Evolutionary conservation across 2,329 filamentous ascomycete species (phyloP), one percentile per base, ranked within the genome.

Genomic region (Fusarium sterilihyphosum): DNA sequence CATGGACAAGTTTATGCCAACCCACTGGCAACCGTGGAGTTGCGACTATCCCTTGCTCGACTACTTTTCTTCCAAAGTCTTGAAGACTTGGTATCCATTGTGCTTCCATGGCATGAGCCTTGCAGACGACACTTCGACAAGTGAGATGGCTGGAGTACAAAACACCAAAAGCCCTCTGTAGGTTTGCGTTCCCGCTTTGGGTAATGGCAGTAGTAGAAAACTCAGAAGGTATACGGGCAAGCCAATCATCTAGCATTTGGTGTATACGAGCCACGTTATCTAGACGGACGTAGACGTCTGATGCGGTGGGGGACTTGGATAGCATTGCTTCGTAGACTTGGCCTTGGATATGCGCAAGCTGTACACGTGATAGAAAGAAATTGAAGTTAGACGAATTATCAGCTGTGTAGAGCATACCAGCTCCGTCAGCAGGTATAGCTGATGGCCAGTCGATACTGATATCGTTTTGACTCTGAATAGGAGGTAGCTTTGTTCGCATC

Each of bases 271-370:
- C 7, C 10, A 40, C n/a, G 2, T 57, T 50, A 7, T 58, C 41
- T 3, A 59, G 29, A 8, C 50, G 31, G 10, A 67, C 24, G 14
- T 61, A 37, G 5, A 22, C 16, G 4, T 50, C 50, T 26, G 49
- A 33, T 16, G 53, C 26, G 4, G 29, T 20, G 1, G 20, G 44
- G 14, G 26, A 56, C 24, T 7, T 8, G 7, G 18, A 54, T 18
- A 13, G 57, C n/a, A 65, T 47, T 26, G 38, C 50, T 33, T 73
- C 66, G 11, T 71, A 73, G 1, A 75, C 52, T 8, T 41, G 11
- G 3, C 73, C 73, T 64, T 75, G 73, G 6, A 75, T 73, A 24
- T 61, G 63, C 0, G 73, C 73, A 6, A 75, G 64, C n/a, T 66
- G 40, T 5, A 71, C 66, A 0, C 73, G 66, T 2, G 53, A 56